These are phyloP conservation scores for Neurospora sp. DNA, from an alignment of 495 filamentous ascomycete genomes.

Conservation along the genomic window DNA sequence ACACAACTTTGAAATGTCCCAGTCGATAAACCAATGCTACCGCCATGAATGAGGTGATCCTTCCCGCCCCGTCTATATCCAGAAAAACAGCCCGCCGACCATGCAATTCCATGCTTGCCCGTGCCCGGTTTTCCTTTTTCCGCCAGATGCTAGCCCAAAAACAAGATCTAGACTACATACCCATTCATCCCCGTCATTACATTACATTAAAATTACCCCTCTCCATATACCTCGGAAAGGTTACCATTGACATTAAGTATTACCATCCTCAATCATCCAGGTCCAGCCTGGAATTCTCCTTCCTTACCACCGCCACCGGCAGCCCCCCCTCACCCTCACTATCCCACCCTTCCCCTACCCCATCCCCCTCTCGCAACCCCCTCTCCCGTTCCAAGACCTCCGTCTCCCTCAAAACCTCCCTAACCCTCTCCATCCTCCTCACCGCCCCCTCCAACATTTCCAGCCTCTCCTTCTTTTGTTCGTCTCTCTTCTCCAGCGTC, in stretches of 20 bases:
- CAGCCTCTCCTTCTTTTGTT: constrained; percentile 58
- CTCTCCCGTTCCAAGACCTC: background rate
- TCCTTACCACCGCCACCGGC: background rate
- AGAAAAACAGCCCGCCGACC: background rate
- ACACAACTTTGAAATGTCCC: background rate
- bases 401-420: constrained; percentile 41
- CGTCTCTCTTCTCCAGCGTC: constrained; percentile 58
- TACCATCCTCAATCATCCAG: background rate
- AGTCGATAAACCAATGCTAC: background rate
- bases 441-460: constrained; percentile 73
- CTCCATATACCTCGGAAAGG: background rate
- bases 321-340: background rate
- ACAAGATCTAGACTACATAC: background rate
- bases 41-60: background rate
- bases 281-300: background rate
- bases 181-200: background rate
- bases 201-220: background rate
- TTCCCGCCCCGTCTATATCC: background rate
- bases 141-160: background rate
- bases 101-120: background rate
- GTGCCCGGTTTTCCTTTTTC: background rate
- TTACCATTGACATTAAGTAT: background rate
- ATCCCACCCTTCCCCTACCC: background rate
- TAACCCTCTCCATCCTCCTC: constrained; percentile 63
- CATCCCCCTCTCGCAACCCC: background rate